phyloP scores from a whole-genome alignment of 2,329 filamentous ascomycete species.

The Trichoderma pleuroti region DNA sequence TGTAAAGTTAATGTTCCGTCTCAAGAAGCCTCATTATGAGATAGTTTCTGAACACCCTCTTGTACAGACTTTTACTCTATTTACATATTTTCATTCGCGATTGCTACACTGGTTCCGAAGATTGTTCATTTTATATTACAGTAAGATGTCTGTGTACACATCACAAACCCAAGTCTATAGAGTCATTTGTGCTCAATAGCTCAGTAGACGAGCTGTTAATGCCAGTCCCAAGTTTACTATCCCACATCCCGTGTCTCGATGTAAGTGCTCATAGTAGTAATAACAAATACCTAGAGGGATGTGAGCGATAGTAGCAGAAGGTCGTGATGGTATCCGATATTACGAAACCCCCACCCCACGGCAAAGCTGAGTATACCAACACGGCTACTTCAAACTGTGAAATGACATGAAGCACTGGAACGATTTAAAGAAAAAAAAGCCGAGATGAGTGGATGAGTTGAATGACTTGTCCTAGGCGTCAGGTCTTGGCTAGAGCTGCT shows the following conservation, averaged over 20 bases:
- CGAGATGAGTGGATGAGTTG: not conserved
- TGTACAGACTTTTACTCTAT: not conserved
- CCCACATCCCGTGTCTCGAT: not conserved
- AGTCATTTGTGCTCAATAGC: not conserved
- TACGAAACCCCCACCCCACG: too few relatives aligned
- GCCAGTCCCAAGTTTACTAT: not conserved
- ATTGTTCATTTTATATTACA: too few relatives aligned
- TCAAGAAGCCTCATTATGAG: not conserved
- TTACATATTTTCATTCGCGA: too few relatives aligned
- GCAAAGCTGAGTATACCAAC: not conserved
- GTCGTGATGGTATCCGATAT: too few relatives aligned
- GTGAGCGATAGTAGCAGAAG: too few relatives aligned
- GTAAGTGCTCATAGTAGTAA: not conserved
- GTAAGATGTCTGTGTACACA: too few relatives aligned
- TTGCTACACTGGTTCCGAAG: not conserved
- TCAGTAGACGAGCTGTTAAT: not conserved
- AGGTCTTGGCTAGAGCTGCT: not conserved
- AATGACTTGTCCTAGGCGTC: not conserved
- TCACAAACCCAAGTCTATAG: not conserved
- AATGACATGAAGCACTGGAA: not conserved
- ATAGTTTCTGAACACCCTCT: not conserved
- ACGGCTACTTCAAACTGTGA: not conserved
- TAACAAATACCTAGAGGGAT: too few relatives aligned
- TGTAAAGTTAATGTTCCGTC: not conserved
- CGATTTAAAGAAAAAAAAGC: not conserved